Base-by-base conservation (phyloP, 441 rosid species). In the Geranium incanum region DNA sequence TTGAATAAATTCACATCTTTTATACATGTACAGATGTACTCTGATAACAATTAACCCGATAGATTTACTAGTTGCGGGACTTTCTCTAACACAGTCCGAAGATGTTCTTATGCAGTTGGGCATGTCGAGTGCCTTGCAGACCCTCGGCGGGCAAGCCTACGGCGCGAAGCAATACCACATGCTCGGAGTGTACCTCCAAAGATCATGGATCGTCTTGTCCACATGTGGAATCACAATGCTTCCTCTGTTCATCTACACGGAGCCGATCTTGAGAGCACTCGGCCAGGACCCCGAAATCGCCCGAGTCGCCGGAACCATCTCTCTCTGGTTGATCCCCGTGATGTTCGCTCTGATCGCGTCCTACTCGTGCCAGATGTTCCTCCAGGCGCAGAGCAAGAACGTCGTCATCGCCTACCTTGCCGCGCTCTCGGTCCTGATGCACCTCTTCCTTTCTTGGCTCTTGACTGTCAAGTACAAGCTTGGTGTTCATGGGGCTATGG, bases 321-420 rank as follows among this genome's bases (percentile, higher is more conserved):
- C 88, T 5, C 77, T 70, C 11, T 84, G 88, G 92, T 66, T 86
- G 62, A 77, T 86, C 41, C 83, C 88, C 0, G 71, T 85, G 3
- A 19, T 78, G 73, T 89, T 83, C 36, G 73, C 92, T 39, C 84
- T 72, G 45, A 72, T 87, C 3, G 1, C 72, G 6, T 87, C 90
- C 1, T 89, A 73, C 62, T 85, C 91, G 71, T 92, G 94, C 81
- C 97, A 92, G 82, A 86, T 86, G 87, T 92, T 84, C 74, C 84
- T 92, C 18, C 92, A 92, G 75, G 87, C 96, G 7, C 94, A 89
- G 79, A 88, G 92, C 87, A 92, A 84, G 84, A 92, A 89, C 81
- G 68, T 70, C 72, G 82, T 92, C 41, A 89, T 89, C 76, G 80
- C 90, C 0, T 92, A 84, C 76, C 63, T 84, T 62, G 91, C 92